phyloP scores from a whole-genome alignment of 768 basidiomycete species.

The Hortiboletus flavorubellus region DNA sequence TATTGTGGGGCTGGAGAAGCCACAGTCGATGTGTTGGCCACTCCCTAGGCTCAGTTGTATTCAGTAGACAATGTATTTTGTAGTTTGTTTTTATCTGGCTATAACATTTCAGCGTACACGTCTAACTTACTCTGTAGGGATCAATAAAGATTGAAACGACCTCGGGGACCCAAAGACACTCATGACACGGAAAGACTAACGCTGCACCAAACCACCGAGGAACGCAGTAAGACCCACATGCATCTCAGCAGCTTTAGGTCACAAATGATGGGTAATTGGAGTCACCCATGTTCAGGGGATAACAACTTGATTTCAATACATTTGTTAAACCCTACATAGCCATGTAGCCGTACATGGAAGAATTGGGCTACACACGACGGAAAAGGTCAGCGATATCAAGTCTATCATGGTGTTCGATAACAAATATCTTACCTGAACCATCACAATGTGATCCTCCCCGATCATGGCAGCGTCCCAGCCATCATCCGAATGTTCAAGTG shows the following conservation, averaged over 20 bases:
- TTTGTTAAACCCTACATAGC: conserved; percentile 20
- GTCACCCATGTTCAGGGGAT: neutral
- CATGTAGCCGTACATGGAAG: conserved; percentile 24
- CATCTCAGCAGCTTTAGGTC: too few species aligned
- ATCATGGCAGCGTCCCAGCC: conserved; percentile 35
- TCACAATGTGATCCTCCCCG: conserved; percentile 34
- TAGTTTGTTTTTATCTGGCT: too few species aligned
- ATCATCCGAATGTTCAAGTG: conserved; percentile 9
- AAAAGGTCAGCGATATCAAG: neutral
- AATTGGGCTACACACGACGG: conserved; percentile 4
- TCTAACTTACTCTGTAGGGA: too few species aligned
- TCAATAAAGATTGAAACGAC: too few species aligned
- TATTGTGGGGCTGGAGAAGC: conserved; percentile 33
- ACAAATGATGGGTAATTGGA: neutral
- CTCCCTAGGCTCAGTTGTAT: neutral
- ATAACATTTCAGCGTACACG: too few species aligned
- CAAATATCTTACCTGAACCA: conserved; percentile 28
- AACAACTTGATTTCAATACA: neutral
- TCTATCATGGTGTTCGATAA: neutral
- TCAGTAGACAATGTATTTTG: too few species aligned
- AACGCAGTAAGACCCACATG: too few species aligned
- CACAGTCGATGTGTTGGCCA: conserved; percentile 1
- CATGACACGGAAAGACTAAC: too few species aligned
- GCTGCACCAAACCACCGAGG: too few species aligned
- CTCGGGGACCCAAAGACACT: too few species aligned